Percentiles rank a stretch among this genome's conserved stretches.
Conservation (phyloP, 305 asterid species). For the Rubia tinctorum region DNA sequence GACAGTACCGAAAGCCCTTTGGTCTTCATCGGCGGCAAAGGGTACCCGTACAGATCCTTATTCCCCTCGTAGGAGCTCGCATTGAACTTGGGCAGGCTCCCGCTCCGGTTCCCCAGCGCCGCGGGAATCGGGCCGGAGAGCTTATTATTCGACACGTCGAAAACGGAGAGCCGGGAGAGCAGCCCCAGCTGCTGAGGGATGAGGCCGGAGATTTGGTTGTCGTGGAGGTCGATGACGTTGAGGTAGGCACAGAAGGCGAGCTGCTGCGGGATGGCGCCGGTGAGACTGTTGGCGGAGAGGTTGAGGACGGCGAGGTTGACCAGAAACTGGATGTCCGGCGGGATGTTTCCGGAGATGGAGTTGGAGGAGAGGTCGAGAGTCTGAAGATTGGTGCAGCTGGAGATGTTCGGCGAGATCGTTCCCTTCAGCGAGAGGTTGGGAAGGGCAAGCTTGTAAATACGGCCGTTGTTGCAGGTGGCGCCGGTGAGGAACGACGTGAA, state of each 20-base stretch:
- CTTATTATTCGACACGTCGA: conserved; percentile 70
- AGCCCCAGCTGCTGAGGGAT: conserved; percentile 87
- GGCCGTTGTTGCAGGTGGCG: conserved; percentile 95
- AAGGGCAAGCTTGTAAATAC: conserved; percentile 81
- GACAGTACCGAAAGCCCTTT: conserved; percentile 66
- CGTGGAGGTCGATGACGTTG: conserved; percentile 89
- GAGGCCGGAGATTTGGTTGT: conserved; percentile 55
- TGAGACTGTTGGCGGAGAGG: conserved; percentile 62
- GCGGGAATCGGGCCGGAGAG: conserved; percentile 75
- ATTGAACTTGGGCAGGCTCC: conserved; percentile 68
- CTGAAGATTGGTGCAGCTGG: conserved; percentile 90
- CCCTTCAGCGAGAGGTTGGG: conserved; percentile 63
- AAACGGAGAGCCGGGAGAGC: conserved; percentile 59
- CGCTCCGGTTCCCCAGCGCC: conserved; percentile 68
- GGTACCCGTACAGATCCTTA: conserved; percentile 79
- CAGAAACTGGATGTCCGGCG: conserved; percentile 59
- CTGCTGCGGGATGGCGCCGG: conserved; percentile 70
- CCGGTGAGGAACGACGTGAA: conserved; percentile 72
- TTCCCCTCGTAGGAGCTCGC: conserved; percentile 79
- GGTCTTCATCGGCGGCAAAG: conserved; percentile 62
- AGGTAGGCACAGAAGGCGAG: conserved; percentile 77
- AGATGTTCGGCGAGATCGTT: conserved; percentile 79
- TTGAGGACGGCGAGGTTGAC: conserved; percentile 91
- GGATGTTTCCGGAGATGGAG: conserved; percentile 64
- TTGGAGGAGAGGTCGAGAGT: conserved; percentile 91